These are phyloP conservation scores for Colletotrichum salicis DNA, from an alignment of 2,329 filamentous ascomycete species.

Conservation along the genomic window DNA sequence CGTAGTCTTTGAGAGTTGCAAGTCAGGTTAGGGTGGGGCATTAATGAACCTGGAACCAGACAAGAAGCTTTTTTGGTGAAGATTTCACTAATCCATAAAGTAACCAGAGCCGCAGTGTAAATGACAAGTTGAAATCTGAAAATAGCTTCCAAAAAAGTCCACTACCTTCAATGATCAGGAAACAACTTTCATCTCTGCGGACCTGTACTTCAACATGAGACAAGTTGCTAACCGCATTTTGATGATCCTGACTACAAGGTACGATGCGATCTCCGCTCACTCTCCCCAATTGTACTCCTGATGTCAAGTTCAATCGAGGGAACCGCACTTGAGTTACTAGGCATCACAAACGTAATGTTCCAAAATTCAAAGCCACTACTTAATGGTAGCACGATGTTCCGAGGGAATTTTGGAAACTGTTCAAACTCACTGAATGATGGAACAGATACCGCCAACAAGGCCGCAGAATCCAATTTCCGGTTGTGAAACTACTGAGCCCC, in stretches of 20 bases:
- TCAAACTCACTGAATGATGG: constrained; percentile 17
- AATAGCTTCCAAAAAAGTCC: too few relatives aligned
- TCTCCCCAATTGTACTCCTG: not conserved
- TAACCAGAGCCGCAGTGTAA: not conserved
- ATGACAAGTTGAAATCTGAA: not conserved
- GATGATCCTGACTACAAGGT: too few relatives aligned
- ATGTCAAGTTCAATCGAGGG: not conserved
- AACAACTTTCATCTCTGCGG: too few relatives aligned
- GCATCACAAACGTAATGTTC: constrained; percentile 56
- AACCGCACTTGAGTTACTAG: constrained; percentile 40
- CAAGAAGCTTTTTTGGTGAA: not conserved
- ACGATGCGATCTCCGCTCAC: too few relatives aligned
- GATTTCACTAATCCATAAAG: not conserved
- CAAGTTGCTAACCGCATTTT: too few relatives aligned
- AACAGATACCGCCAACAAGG: constrained; percentile 20
- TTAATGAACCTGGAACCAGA: not conserved
- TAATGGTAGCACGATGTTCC: not conserved
- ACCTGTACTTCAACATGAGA: too few relatives aligned
- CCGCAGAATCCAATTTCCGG: constrained; percentile 18
- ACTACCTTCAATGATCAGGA: too few relatives aligned
- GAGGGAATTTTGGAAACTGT: too few relatives aligned
- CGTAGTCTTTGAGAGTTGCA: not conserved
- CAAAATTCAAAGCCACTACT: constrained; percentile 25
- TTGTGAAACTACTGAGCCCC: constrained; percentile 52
- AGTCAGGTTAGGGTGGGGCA: not conserved